Evolutionary conservation across 495 filamentous ascomycete species (phyloP).

Genomic region (Neurospora tetraspora): DNA sequence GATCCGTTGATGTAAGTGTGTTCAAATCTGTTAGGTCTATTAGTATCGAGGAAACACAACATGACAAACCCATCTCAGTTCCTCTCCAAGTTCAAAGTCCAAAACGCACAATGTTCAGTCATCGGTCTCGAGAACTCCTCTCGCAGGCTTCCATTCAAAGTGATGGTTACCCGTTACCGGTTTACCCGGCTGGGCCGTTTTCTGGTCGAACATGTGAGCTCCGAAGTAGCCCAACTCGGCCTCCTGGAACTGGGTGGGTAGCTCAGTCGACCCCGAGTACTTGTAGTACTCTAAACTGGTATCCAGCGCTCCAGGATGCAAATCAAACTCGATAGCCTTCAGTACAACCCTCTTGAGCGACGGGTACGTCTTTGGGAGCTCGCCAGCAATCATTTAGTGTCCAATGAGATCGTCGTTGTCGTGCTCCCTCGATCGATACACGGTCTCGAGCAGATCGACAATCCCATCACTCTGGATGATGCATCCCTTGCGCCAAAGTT

Average conservation of each 20-base stretch:
- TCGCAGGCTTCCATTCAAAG: slow-evolving; percentile 47
- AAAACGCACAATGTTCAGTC: not conserved
- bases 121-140: not conserved
- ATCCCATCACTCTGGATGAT: slow-evolving; percentile 66
- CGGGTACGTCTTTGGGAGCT: slow-evolving; percentile 42
- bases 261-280: slow-evolving; percentile 43
- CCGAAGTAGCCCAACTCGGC: slow-evolving; percentile 64
- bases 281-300: slow-evolving; percentile 63
- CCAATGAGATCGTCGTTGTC: slow-evolving; percentile 35
- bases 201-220: slow-evolving; percentile 55
- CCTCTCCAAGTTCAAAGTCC: not conserved
- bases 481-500: slow-evolving; percentile 65
- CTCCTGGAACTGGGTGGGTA: slow-evolving; percentile 65
- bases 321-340: slow-evolving; percentile 48
- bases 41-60: not conserved
- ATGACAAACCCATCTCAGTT: not conserved
- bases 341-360: slow-evolving; percentile 48
- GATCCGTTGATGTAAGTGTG: not conserved
- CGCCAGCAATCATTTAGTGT: slow-evolving; percentile 38
- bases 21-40: not conserved
- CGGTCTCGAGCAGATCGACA: slow-evolving; percentile 43
- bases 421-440: slow-evolving; percentile 14
- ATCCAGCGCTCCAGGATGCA: slow-evolving; percentile 53
- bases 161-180: slow-evolving; percentile 43
- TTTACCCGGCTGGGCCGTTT: slow-evolving; percentile 36